phyloP scores from a whole-genome alignment of 257 asterid genomes.

The Buddleja alternifolia region DNA sequence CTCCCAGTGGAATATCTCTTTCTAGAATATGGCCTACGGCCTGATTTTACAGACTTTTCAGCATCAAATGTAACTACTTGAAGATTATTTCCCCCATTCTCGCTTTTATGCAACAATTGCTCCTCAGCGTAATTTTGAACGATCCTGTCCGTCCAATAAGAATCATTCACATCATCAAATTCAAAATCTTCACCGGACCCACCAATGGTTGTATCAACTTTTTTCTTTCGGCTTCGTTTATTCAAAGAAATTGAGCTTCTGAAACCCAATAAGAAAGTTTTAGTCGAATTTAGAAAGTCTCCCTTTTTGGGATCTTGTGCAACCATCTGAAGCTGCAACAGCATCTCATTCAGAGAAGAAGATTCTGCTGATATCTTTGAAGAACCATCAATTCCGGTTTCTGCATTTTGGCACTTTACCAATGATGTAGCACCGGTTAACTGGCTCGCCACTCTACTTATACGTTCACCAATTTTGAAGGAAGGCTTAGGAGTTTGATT shows the following conservation, averaged over 20 bases:
- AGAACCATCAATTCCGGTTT: conserved; percentile 43
- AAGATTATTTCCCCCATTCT: conserved; percentile 41
- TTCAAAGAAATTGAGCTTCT: conserved; percentile 62
- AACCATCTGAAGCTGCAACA: conserved; percentile 64
- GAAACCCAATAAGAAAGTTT: conserved; percentile 61
- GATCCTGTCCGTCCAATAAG: conserved; percentile 86
- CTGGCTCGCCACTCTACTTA: conserved; percentile 89
- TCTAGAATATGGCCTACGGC: conserved; percentile 58
- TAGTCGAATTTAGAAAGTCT: conserved; percentile 30
- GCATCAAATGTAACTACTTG: conserved; percentile 36
- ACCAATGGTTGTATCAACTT: conserved; percentile 40
- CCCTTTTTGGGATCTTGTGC: conserved; percentile 66
- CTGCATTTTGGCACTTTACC: conserved; percentile 47
- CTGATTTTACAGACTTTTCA: conserved; percentile 48
- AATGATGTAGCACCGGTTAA: conserved; percentile 65
- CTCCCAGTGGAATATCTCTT: conserved; percentile 58
- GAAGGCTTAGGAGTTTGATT: conserved; percentile 69
- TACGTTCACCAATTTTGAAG: conserved; percentile 92
- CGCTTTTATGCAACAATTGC: conserved; percentile 57
- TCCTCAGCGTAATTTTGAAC: conserved; percentile 75
- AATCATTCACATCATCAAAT: conserved; percentile 87
- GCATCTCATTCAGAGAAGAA: conserved; percentile 59
- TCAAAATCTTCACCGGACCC: conserved; percentile 80
- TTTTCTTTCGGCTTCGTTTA: conserved; percentile 62
- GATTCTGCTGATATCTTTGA: conserved; percentile 44